phyloP scores from a whole-genome alignment of 345 rosid genomes.

The Eucalyptus pumila region DNA sequence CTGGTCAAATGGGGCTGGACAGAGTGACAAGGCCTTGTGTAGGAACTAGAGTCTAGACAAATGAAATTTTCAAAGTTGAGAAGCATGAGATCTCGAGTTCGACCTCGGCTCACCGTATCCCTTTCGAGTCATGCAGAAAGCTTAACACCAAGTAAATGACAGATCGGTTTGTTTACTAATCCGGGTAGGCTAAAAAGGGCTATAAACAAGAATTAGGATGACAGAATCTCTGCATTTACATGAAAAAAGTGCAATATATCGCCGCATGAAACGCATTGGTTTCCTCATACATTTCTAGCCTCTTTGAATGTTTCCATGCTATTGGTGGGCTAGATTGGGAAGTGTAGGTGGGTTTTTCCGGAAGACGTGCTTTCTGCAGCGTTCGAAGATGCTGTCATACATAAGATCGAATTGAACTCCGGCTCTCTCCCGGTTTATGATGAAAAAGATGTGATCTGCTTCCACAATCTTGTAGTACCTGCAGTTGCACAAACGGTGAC shows the following conservation, averaged over 20 bases:
- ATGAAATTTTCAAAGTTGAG: not conserved
- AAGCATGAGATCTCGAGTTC: not conserved
- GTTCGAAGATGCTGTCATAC: conserved; percentile 80
- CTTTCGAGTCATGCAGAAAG: not conserved
- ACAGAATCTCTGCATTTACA: not conserved
- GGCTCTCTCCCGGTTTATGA: conserved; percentile 82
- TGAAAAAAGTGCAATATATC: not conserved
- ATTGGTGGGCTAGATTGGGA: conserved; percentile 13
- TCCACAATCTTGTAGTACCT: conserved; percentile 95
- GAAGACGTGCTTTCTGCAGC: conserved; percentile 80
- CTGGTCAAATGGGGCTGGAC: not conserved
- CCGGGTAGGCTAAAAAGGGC: not conserved
- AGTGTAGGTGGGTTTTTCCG: conserved; percentile 44
- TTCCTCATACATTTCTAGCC: not conserved
- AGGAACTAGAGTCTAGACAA: not conserved
- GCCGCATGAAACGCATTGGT: not conserved
- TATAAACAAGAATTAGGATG: not conserved
- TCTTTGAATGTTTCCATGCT: not conserved
- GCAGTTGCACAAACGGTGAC: not conserved
- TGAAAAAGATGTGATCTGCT: conserved; percentile 78
- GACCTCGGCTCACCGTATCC: not conserved
- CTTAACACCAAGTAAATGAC: not conserved
- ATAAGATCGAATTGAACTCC: conserved; percentile 81
- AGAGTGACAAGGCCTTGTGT: not conserved
- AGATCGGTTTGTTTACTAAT: not conserved